Percentiles rank a stretch among this genome's conserved stretches.
These are phyloP conservation scores for Russula abietina DNA, from an alignment of 768 basidiomycete genomes.

Conservation along the genomic window DNA sequence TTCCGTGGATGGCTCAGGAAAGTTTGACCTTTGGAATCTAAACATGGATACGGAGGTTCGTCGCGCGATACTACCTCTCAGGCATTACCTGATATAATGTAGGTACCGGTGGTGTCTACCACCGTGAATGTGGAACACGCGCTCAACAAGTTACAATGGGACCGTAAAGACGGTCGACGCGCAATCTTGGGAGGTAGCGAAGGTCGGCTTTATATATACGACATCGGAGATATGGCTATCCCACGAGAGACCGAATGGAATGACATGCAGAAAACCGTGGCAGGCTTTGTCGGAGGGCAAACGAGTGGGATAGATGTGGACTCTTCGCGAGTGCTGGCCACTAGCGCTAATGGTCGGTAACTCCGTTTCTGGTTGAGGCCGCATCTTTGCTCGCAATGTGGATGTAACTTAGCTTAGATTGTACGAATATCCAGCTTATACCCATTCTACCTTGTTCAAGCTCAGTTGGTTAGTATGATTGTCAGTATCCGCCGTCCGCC, in stretches of 20 bases:
- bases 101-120: slow-evolving; percentile 93
- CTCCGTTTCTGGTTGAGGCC: not conserved
- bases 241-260: slow-evolving; percentile 92
- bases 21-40: slow-evolving; percentile 96
- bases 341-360: slow-evolving; percentile 32
- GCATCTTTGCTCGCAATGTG: not conserved
- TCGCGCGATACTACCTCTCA: slow-evolving; percentile 13
- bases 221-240: slow-evolving; percentile 85
- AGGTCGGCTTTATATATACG: slow-evolving; percentile 89
- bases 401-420: slow-evolving; percentile 4
- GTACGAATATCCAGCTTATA: slow-evolving; percentile 15
- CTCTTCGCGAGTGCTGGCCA: slow-evolving; percentile 30
- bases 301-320: slow-evolving; percentile 33
- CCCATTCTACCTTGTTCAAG: not conserved
- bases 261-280: slow-evolving; percentile 82
- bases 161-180: slow-evolving; percentile 84
- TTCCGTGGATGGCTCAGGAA: slow-evolving; percentile 88
- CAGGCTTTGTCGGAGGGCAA: slow-evolving; percentile 52
- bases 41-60: slow-evolving; percentile 94
- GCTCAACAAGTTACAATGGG: slow-evolving; percentile 95
- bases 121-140: slow-evolving; percentile 72
- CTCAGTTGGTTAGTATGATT: too few relatives aligned
- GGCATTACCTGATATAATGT: slow-evolving; percentile 5
- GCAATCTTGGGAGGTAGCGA: slow-evolving; percentile 90
- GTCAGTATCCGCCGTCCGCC: not conserved